phyloP scores from a whole-genome alignment of 495 filamentous ascomycete species.

The Baudoinia panamericana region DNA sequence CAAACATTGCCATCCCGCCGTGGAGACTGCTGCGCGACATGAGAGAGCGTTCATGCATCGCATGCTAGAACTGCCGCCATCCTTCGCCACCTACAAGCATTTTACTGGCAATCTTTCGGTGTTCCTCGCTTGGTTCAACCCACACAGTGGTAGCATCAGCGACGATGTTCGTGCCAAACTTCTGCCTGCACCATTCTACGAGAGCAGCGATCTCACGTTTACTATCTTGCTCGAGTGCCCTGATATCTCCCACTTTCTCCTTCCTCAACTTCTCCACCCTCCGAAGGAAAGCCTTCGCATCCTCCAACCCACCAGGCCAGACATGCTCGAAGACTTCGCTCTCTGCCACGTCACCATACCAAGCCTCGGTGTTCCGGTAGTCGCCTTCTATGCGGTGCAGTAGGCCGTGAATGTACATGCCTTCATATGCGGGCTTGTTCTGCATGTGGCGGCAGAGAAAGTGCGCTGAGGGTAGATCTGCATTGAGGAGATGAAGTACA shows the following conservation, averaged over 20 bases:
- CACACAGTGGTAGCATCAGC: constrained; percentile 29
- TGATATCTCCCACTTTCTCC: constrained; percentile 13
- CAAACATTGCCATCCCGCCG: no score
- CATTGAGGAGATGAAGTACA: constrained; percentile 36
- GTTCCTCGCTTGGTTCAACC: constrained; percentile 29
- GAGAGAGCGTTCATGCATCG: no score
- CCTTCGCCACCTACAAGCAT: constrained; percentile 21
- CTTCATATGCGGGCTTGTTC: constrained; percentile 32
- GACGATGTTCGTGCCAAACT: constrained; percentile 27
- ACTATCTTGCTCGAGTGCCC: constrained; percentile 23
- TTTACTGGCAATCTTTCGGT: constrained; percentile 22
- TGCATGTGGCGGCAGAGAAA: constrained; percentile 40
- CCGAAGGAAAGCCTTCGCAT: constrained; percentile 17
- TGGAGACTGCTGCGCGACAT: no score
- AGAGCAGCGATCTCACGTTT: constrained; percentile 27
- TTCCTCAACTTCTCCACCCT: constrained; percentile 24
- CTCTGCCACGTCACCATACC: constrained; percentile 31
- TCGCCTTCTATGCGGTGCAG: constrained; percentile 37
- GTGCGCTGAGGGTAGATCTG: constrained; percentile 35
- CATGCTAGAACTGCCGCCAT: constrained; percentile 20
- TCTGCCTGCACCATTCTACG: constrained; percentile 28
- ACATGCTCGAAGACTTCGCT: constrained; percentile 23
- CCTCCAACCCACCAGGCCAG: constrained; percentile 18
- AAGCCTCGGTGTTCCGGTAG: constrained; percentile 33
- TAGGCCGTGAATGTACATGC: constrained; percentile 36